A percentile compares a stretch with the other conserved stretches of the same genome.
phyloP scores from a whole-genome alignment of 2,329 filamentous ascomycete genomes.

The Thelonectria blattea region DNA sequence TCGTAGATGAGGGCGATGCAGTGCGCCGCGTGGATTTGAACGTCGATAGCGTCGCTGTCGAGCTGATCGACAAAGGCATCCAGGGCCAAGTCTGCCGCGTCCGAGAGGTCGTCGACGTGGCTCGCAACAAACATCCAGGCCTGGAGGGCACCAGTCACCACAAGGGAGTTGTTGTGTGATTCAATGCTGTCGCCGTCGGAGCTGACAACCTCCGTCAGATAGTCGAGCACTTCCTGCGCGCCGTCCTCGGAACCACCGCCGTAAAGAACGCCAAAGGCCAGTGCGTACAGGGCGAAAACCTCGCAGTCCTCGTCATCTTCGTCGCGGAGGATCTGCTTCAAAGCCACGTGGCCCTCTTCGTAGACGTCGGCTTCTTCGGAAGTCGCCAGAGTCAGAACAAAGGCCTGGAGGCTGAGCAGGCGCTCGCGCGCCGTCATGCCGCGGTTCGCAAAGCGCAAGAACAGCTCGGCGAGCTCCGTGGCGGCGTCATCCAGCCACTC shows the following conservation, averaged over 20 bases:
- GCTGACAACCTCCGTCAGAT: slow-evolving; percentile 77
- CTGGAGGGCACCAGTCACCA: slow-evolving; percentile 77
- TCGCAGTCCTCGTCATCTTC: slow-evolving; percentile 69
- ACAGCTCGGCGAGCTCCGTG: slow-evolving; percentile 63
- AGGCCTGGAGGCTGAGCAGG: slow-evolving; percentile 72
- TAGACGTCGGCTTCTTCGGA: slow-evolving; percentile 62
- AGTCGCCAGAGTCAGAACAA: slow-evolving; percentile 71
- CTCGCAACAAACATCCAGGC: slow-evolving; percentile 84
- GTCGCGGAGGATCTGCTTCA: slow-evolving; percentile 47
- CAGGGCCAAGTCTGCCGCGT: slow-evolving; percentile 73
- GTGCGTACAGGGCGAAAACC: slow-evolving; percentile 75
- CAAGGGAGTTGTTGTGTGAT: slow-evolving; percentile 71
- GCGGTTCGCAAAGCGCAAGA: slow-evolving; percentile 73
- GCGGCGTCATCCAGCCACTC: slow-evolving; percentile 62
- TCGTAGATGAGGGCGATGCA: slow-evolving; percentile 87
- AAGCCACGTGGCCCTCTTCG: slow-evolving; percentile 37
- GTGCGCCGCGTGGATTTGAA: slow-evolving; percentile 79
- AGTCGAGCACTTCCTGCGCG: slow-evolving; percentile 74
- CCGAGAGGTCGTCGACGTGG: slow-evolving; percentile 75
- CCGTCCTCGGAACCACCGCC: slow-evolving; percentile 74
- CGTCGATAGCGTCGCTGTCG: slow-evolving; percentile 71
- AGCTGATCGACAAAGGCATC: slow-evolving; percentile 87
- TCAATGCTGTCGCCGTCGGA: slow-evolving; percentile 77
- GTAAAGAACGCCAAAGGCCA: slow-evolving; percentile 76
- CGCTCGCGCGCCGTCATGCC: slow-evolving; percentile 74